Conservation (phyloP, 345 rosid genomes). For the Lumnitzera racemosa region DNA sequence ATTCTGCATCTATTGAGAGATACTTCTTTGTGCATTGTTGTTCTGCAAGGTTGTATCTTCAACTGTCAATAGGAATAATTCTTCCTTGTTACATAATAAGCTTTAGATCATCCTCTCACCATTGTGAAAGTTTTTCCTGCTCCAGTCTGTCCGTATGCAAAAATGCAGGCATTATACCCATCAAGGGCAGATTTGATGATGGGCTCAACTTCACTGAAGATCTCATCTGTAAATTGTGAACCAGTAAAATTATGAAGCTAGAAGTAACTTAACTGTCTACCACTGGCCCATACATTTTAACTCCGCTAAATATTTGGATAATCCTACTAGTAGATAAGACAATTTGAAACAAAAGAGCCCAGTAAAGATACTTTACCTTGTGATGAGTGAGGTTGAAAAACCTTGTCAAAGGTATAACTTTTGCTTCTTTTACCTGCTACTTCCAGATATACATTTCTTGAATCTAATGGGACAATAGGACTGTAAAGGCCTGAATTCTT, state of each 20-base stretch:
- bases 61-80: too few relatives aligned
- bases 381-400: slow-evolving; percentile 55
- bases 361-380: slow-evolving; percentile 40
- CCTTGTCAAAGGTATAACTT: slow-evolving; percentile 55
- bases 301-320: too few relatives aligned
- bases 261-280: too few relatives aligned
- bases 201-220: slow-evolving; percentile 73
- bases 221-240: slow-evolving; percentile 45
- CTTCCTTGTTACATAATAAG: not conserved
- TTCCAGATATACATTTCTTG: slow-evolving; percentile 38
- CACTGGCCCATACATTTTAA: too few relatives aligned
- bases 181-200: slow-evolving; percentile 66
- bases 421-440: slow-evolving; percentile 38
- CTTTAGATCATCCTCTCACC: slow-evolving; percentile 23
- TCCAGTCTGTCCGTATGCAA: slow-evolving; percentile 83
- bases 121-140: slow-evolving; percentile 79
- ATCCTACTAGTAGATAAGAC: too few relatives aligned
- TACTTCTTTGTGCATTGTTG: not conserved
- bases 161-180: slow-evolving; percentile 83
- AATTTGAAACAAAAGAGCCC: too few relatives aligned
- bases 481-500: slow-evolving; percentile 20
- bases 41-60: not conserved
- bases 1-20: too few relatives aligned
- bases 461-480: slow-evolving; percentile 36
- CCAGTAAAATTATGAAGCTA: slow-evolving; percentile 5